Percentiles rank a stretch among this genome's conserved stretches.
Evolutionary conservation across 148 eudicot species (phyloP).

Genomic region (Selenicereus undatus): DNA sequence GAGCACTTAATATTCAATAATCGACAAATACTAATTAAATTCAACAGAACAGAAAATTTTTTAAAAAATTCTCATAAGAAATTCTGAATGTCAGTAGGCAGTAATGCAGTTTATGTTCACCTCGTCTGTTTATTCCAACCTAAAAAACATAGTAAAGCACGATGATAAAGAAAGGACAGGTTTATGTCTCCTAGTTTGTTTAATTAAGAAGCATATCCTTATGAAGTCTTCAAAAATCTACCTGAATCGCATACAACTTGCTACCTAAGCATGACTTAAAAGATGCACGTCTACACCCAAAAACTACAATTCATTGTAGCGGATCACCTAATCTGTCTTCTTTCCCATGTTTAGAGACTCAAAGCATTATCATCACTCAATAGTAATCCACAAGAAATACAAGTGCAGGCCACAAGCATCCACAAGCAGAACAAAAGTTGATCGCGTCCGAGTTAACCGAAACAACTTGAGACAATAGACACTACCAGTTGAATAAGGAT

Average conservation of each 20-base stretch:
- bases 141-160: neutral
- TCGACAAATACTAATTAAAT: neutral
- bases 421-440: too few species aligned
- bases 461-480: too few species aligned
- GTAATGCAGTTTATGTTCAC: slow-evolving; percentile 12
- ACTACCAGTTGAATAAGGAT: neutral
- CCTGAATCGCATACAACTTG: neutral
- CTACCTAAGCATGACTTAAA: neutral
- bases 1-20: neutral
- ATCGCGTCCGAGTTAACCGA: too few species aligned
- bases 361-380: neutral
- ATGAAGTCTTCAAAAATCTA: neutral
- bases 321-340: slow-evolving; percentile 1
- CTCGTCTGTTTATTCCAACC: slow-evolving; percentile 4
- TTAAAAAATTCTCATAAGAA: neutral
- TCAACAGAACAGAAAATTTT: too few species aligned
- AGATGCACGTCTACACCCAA: neutral
- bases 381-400: neutral
- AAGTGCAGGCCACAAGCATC: neutral
- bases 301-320: neutral
- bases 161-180: neutral
- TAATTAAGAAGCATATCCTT: neutral
- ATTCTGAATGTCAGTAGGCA: neutral
- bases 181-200: neutral
- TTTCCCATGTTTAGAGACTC: neutral